These are phyloP conservation scores for Diaporthe velutina DNA, from an alignment of 2,329 filamentous ascomycete genomes.

Conservation along the genomic window DNA sequence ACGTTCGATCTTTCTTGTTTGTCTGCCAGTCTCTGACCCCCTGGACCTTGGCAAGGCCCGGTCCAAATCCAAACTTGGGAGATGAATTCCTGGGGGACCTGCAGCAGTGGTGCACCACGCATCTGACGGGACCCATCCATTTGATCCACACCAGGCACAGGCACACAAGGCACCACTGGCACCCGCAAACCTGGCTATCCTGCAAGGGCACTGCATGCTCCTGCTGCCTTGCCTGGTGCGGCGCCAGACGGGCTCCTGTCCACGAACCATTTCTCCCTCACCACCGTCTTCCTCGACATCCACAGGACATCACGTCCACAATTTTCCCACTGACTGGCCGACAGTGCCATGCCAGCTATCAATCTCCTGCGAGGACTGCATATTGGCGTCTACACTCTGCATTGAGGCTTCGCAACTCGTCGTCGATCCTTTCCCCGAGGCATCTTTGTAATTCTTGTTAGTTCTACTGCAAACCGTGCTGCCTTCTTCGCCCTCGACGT, in stretches of 20 bases:
- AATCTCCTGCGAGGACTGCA: conserved; percentile 18
- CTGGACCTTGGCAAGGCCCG: conserved; percentile 19
- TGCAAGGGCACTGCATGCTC: conserved; percentile 18
- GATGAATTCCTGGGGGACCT: conserved; percentile 31
- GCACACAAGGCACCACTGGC: neutral
- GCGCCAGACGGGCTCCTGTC: conserved; percentile 19
- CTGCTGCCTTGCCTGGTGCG: conserved; percentile 31
- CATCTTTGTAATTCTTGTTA: conserved; percentile 9
- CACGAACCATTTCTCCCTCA: conserved; percentile 37
- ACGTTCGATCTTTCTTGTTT: conserved; percentile 12
- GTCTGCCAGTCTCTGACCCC: neutral
- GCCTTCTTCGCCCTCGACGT: conserved; percentile 12
- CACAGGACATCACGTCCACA: conserved; percentile 19
- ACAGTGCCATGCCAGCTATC: conserved; percentile 34
- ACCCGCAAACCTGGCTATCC: conserved; percentile 8
- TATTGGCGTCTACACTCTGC: conserved; percentile 15
- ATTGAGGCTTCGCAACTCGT: conserved; percentile 21
- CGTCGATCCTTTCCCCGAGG: conserved; percentile 18
- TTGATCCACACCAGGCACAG: conserved; percentile 12
- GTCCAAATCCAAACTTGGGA: conserved; percentile 18
- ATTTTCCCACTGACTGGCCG: conserved; percentile 27
- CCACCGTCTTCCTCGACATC: conserved; percentile 33
- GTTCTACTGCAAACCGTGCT: conserved; percentile 3
- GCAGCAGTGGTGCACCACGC: conserved; percentile 28
- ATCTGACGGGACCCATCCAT: conserved; percentile 16